Evolutionary conservation across 73 alveolate genomes (phyloP), one percentile per base, ranked within the genome.

Genomic region (Paramecium pentaurelia): DNA sequence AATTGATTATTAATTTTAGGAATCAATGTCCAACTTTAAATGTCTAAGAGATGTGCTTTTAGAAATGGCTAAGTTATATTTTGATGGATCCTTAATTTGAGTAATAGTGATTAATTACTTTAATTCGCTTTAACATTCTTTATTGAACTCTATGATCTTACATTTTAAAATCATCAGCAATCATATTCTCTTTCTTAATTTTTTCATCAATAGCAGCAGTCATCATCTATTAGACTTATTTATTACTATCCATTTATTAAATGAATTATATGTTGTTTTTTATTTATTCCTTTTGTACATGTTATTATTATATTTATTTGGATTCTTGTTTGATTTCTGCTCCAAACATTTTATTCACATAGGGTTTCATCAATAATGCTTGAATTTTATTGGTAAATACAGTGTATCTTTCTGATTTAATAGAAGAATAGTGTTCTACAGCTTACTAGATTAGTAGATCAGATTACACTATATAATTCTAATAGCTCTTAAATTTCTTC

Each of bases 151-250:
- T 40, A 27, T 80, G 75, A 28, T 80, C 91, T 36, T 80, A 44
- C 71, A 45, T 80, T 36, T 80, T 80, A 44, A 80, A 80, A 47
- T 80, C 91, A 80, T 80, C 77, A n/a, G 47, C 91, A 18, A 80
- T 80, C 4, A 80, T 80, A 22, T 40, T 32, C 32, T 80, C 58
- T 80, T 25, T 80, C 44, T 49, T 80, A 16, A 80, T 80, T 47
- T 75, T 36, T 75, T 42, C 60, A 80, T 80, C 91, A 40, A 45
- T 40, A 47, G 91, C 91, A 25, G 77, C 91, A 20, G 71, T 80
- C 42, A 80, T 80, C 44, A 80, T 22, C 34, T 80, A 44, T 80
- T 80, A 36, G 36, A 80, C 91, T 36, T 80, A 80, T 27, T 80
- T 45, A 44, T 80, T 47, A 25, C 75, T 80, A 80, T 80, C 91